phyloP scores from a whole-genome alignment of 441 rosid species.

The Euphorbia schlechtendalii region DNA sequence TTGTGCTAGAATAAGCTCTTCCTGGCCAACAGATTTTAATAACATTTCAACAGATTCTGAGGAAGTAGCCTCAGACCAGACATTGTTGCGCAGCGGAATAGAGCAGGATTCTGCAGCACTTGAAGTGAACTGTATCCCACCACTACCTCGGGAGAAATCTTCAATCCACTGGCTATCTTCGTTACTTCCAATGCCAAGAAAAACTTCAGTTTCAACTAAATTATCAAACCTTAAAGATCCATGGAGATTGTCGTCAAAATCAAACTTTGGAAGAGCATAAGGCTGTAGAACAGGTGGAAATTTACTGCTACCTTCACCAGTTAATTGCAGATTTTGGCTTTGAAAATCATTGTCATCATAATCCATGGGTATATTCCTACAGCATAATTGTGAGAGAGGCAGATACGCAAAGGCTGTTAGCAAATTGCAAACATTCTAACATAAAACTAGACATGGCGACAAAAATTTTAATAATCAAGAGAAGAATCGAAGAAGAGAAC shows the following conservation, averaged over 20 bases:
- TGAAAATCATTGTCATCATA: conserved; percentile 98
- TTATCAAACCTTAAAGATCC: conserved; percentile 82
- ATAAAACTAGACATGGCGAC: conserved; percentile 10
- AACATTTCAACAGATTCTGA: conserved; percentile 99
- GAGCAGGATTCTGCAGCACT: conserved; percentile 79
- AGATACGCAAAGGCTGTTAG: neutral
- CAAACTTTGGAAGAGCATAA: conserved; percentile 89
- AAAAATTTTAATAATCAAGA: conserved; percentile 4
- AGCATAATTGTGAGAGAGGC: conserved; percentile 15
- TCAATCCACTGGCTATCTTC: conserved; percentile 94
- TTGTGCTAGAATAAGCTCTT: conserved; percentile 50
- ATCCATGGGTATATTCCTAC: conserved; percentile 94
- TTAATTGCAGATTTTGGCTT: conserved; percentile 86
- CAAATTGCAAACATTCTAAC: conserved; percentile 11
- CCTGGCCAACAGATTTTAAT: conserved; percentile 94
- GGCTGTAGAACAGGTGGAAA: conserved; percentile 69
- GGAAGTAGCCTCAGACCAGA: conserved; percentile 99
- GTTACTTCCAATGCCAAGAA: conserved; percentile 90
- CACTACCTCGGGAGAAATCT: conserved; percentile 67
- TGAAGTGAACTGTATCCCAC: conserved; percentile 74
- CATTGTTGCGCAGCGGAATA: conserved; percentile 76
- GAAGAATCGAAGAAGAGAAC: neutral
- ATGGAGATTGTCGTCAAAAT: conserved; percentile 80
- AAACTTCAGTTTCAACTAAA: conserved; percentile 79
- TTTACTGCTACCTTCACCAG: conserved; percentile 81